These are phyloP conservation scores for Arachis hypogaea DNA, from an alignment of 306 rosid genomes.

Conservation along the genomic window DNA sequence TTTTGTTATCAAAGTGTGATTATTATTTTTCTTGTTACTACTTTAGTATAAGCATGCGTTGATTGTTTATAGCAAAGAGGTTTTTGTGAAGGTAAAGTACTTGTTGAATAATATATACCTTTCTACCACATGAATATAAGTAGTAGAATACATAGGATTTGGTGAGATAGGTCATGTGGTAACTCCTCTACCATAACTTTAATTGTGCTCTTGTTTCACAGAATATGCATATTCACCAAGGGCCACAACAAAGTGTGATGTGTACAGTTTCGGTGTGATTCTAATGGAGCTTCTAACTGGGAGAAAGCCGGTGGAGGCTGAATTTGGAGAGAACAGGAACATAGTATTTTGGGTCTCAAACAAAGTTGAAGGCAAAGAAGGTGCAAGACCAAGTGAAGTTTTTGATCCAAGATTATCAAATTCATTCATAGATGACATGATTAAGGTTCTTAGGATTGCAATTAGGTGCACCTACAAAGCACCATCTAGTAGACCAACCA, in stretches of 20 bases:
- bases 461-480: constrained; percentile 86
- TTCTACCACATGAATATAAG: not conserved
- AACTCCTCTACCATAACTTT: constrained; percentile 20
- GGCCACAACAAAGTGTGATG: constrained; percentile 93
- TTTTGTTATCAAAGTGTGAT: too few species aligned
- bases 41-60: constrained; percentile 13
- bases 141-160: constrained; percentile 16
- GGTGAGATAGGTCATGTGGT: constrained; percentile 20
- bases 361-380: constrained; percentile 85
- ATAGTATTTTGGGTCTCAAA: constrained; percentile 86
- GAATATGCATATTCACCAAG: constrained; percentile 95
- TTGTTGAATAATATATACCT: too few species aligned
- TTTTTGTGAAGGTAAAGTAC: constrained; percentile 1
- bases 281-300: constrained; percentile 92
- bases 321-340: constrained; percentile 90
- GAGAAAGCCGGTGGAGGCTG: constrained; percentile 83
- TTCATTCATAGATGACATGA: constrained; percentile 70
- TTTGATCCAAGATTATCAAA: constrained; percentile 62
- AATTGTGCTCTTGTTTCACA: constrained; percentile 41
- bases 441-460: constrained; percentile 73
- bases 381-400: constrained; percentile 70
- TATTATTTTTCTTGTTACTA: not conserved
- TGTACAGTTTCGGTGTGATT: constrained; percentile 93
- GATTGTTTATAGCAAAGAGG: not conserved
- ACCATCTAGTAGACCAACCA: constrained; percentile 82